Conservation (phyloP, 2,329 filamentous ascomycete genomes). For the Geosmithia putterillii region DNA sequence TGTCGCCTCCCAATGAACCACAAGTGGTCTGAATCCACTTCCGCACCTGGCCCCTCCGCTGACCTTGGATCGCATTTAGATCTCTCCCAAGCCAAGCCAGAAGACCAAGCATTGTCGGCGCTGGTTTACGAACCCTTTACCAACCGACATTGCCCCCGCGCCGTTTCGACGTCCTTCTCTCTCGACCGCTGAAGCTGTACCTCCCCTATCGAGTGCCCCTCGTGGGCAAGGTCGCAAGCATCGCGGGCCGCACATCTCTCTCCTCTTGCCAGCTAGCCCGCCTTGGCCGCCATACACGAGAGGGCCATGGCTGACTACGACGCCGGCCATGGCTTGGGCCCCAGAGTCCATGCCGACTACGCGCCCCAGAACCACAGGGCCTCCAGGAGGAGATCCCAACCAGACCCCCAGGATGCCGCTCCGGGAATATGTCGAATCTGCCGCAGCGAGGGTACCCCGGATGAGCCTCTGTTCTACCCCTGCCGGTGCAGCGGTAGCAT, state of each 20-base stretch:
- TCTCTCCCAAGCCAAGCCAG: background rate
- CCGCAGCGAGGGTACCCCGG: constrained; percentile 68
- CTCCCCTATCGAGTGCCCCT: background rate
- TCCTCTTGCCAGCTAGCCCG: background rate
- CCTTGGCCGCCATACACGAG: background rate
- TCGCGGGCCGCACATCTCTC: background rate
- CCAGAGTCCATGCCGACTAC: background rate
- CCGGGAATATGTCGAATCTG: constrained; percentile 94
- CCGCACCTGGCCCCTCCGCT: background rate
- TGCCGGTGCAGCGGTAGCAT: constrained; percentile 99
- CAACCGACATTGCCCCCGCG: background rate
- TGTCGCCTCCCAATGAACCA: background rate
- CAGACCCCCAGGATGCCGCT: constrained; percentile 4
- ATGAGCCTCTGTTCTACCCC: constrained; percentile 88
- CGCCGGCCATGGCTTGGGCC: background rate
- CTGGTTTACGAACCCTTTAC: background rate
- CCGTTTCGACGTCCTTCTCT: background rate
- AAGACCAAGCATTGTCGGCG: background rate
- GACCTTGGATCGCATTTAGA: background rate
- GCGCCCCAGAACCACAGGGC: background rate
- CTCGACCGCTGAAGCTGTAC: background rate
- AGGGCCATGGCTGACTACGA: background rate
- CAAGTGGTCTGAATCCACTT: background rate
- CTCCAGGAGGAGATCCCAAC: background rate
- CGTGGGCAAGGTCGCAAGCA: background rate